phyloP scores from a whole-genome alignment of 169 alveolate species.

The Cryptosporidium sp. region DNA sequence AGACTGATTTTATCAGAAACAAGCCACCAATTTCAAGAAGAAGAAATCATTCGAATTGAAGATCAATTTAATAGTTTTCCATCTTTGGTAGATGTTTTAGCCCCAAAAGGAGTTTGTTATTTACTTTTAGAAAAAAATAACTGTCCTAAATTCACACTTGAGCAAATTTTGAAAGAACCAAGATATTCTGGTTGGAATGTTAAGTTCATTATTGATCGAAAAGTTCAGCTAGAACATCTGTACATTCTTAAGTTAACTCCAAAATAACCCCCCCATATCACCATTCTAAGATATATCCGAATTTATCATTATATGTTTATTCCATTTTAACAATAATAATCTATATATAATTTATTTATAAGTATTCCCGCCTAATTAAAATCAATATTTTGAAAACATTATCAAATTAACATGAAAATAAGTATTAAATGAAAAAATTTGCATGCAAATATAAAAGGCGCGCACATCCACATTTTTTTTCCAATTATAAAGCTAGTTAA shows the following conservation, averaged over 20 bases:
- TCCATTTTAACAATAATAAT: no score
- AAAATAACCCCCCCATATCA: neutral
- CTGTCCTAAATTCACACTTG: neutral
- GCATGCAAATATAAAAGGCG: neutral
- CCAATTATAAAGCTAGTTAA: neutral
- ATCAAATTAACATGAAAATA: no score
- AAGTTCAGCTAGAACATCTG: constrained; percentile 28
- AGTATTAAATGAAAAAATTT: no score
- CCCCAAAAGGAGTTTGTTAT: constrained; percentile 33
- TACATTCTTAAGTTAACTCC: constrained; percentile 15
- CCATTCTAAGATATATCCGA: neutral
- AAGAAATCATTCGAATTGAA: neutral
- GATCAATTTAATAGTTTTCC: neutral
- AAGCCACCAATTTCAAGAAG: neutral
- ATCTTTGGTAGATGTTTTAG: constrained; percentile 20
- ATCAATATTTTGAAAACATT: no score
- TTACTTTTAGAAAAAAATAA: constrained; percentile 43
- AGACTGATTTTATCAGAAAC: neutral
- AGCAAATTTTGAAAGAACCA: constrained; percentile 16
- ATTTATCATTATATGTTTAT: neutral
- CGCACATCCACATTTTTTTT: neutral
- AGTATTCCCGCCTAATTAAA: neutral
- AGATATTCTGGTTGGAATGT: constrained; percentile 42
- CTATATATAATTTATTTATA: no score
- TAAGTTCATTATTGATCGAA: constrained; percentile 19